phyloP scores from a whole-genome alignment of 2,329 filamentous ascomycete species.

The Aspergillus viridinutans region DNA sequence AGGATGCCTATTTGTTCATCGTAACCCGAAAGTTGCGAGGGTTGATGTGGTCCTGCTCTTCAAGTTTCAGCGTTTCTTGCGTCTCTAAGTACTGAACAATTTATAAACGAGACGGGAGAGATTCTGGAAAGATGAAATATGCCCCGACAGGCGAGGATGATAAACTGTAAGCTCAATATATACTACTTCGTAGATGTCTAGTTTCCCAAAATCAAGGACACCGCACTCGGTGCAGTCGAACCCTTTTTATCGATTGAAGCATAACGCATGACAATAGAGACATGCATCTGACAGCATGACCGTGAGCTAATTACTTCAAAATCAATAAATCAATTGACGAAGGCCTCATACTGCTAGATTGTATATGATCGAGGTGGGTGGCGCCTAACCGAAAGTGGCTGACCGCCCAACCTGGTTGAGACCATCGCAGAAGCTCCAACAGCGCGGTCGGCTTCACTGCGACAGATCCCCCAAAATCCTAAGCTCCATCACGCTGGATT shows the following conservation, averaged over 20 bases:
- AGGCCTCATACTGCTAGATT: neutral
- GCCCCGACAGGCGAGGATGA: no score
- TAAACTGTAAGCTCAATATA: no score
- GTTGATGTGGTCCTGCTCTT: no score
- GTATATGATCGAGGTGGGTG: neutral
- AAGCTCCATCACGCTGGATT: conserved; percentile 8
- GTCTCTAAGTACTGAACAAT: no score
- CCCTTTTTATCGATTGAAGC: neutral
- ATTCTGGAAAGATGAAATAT: no score
- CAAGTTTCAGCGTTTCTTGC: no score
- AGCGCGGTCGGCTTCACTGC: conserved; percentile 15
- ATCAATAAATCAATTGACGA: neutral
- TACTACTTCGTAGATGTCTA: no score
- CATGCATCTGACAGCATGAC: neutral
- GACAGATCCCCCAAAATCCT: conserved; percentile 10
- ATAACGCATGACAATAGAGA: neutral
- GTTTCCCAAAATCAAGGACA: neutral
- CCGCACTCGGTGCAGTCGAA: neutral
- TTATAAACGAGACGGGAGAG: no score
- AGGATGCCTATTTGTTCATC: neutral
- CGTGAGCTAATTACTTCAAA: neutral
- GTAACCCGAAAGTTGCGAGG: no score
- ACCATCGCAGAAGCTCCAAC: conserved; percentile 13
- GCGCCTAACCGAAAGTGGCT: conserved; percentile 23
- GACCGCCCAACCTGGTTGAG: conserved; percentile 12